A percentile compares a stretch with the other conserved stretches of the same genome.
phyloP scores from a whole-genome alignment of 495 filamentous ascomycete species.

The Niebla homalea region DNA sequence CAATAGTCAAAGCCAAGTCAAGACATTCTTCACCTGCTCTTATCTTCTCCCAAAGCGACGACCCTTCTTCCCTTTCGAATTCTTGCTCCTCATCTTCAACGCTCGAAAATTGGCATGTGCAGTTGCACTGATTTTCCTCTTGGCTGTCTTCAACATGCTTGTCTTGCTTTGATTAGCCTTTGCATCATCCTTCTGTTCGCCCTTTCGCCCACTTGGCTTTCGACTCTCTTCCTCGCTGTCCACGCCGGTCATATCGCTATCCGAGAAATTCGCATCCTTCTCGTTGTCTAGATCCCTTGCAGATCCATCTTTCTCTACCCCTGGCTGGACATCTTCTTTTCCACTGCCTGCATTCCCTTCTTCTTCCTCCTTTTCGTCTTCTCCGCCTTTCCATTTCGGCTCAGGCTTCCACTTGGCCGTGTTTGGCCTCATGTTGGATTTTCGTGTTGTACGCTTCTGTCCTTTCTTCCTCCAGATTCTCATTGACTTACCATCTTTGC shows the following conservation, averaged over 20 bases:
- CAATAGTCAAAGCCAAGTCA: too few species aligned
- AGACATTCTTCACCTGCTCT: too few species aligned
- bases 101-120: conserved; percentile 75
- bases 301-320: conserved; percentile 1
- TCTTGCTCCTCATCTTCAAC: conserved; percentile 59
- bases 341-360: conserved; percentile 25
- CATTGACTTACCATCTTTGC: conserved; percentile 32
- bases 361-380: conserved; percentile 20
- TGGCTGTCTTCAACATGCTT: conserved; percentile 28
- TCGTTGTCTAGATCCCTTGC: background rate
- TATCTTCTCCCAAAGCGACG: conserved; percentile 32
- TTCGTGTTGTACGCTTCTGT: conserved; percentile 71
- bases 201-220: conserved; percentile 12
- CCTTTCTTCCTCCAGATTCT: conserved; percentile 83
- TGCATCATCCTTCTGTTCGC: conserved; percentile 9
- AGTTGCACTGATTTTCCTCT: conserved; percentile 57
- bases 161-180: conserved; percentile 26
- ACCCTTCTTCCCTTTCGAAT: conserved; percentile 26
- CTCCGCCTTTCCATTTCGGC: conserved; percentile 14
- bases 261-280: conserved; percentile 5
- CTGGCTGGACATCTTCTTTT: conserved; percentile 26
- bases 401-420: conserved; percentile 25
- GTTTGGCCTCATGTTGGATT: conserved; percentile 58
- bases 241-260: conserved; percentile 5
- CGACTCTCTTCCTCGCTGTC: conserved; percentile 22